Evolutionary conservation across 1,139 yeast species (phyloP).

Genomic region (Saccharomyces hybrid): DNA sequence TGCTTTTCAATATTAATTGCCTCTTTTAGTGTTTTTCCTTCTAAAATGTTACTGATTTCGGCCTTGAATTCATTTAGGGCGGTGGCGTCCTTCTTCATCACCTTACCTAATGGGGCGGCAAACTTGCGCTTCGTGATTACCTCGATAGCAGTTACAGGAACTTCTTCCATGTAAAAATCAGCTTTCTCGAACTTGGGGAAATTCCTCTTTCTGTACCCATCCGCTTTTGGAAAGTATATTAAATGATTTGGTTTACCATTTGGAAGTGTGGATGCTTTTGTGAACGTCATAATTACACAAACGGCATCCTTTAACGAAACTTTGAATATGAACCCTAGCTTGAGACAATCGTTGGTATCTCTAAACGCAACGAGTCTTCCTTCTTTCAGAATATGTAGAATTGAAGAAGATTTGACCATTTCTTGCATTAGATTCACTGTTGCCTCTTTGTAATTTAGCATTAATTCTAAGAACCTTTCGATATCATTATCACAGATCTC

Average conservation of each 20-base stretch:
- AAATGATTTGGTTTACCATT: constrained; percentile 33
- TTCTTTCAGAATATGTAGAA: constrained; percentile 39
- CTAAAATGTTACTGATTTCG: constrained; percentile 37
- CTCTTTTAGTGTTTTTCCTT: constrained; percentile 40
- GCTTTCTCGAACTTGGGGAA: constrained; percentile 31
- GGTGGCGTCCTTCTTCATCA: constrained; percentile 39
- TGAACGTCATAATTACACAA: constrained; percentile 24
- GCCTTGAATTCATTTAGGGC: constrained; percentile 38
- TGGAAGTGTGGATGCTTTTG: constrained; percentile 24
- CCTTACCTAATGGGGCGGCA: constrained; percentile 36
- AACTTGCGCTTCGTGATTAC: constrained; percentile 44
- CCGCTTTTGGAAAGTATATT: constrained; percentile 46
- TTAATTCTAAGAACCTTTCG: constrained; percentile 39
- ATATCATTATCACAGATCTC: constrained; percentile 36
- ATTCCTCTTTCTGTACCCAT: constrained; percentile 28
- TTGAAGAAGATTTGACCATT: constrained; percentile 40
- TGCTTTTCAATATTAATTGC: constrained; percentile 38
- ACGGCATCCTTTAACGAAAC: constrained; percentile 35
- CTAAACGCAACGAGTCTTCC: constrained; percentile 61
- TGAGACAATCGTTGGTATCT: constrained; percentile 37
- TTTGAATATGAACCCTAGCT: constrained; percentile 50
- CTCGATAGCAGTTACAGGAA: constrained; percentile 43
- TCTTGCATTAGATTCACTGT: constrained; percentile 43
- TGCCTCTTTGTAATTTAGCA: constrained; percentile 39
- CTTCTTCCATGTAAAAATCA: constrained; percentile 36